These are phyloP conservation scores for Rhamnella rubrinervis DNA, from an alignment of 331 rosid genomes.

Conservation along the genomic window DNA sequence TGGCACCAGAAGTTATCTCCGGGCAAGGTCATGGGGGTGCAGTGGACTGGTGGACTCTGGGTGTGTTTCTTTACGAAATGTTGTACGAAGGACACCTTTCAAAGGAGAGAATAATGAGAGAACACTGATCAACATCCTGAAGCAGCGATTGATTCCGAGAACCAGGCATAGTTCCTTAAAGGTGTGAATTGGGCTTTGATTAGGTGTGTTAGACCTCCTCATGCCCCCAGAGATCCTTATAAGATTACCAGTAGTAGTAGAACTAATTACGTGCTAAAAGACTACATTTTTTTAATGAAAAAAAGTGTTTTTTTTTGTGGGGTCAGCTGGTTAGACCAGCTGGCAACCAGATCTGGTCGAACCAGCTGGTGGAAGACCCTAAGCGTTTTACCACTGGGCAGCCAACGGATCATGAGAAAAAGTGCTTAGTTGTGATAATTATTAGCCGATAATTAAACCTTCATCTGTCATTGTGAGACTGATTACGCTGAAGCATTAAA, in stretches of 20 bases:
- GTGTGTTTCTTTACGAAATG: slow-evolving; percentile 91
- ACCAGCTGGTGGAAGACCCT: too few relatives aligned
- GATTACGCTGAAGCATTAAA: too few relatives aligned
- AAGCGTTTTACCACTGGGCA: too few relatives aligned
- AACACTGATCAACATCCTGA: slow-evolving; percentile 75
- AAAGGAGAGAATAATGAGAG: slow-evolving; percentile 94
- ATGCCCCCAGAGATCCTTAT: slow-evolving; percentile 43
- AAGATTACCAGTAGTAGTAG: slow-evolving; percentile 30
- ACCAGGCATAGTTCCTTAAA: slow-evolving; percentile 74
- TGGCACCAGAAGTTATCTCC: slow-evolving; percentile 91
- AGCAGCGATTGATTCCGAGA: slow-evolving; percentile 74
- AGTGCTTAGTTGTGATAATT: too few relatives aligned
- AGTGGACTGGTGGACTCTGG: slow-evolving; percentile 98
- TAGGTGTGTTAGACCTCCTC: slow-evolving; percentile 84
- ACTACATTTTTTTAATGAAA: neutral
- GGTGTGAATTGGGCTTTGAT: slow-evolving; percentile 91
- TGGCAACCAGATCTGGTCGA: too few relatives aligned
- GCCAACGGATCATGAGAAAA: too few relatives aligned
- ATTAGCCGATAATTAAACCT: too few relatives aligned
- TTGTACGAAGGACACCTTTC: slow-evolving; percentile 75
- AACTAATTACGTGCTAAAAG: slow-evolving; percentile 55
- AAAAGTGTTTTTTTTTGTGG: too few relatives aligned
- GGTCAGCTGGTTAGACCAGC: too few relatives aligned
- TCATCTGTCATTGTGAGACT: too few relatives aligned
- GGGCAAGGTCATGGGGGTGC: slow-evolving; percentile 98